Evolutionary conservation across 345 rosid genomes (phyloP).

Genomic region (Combretum micranthum): DNA sequence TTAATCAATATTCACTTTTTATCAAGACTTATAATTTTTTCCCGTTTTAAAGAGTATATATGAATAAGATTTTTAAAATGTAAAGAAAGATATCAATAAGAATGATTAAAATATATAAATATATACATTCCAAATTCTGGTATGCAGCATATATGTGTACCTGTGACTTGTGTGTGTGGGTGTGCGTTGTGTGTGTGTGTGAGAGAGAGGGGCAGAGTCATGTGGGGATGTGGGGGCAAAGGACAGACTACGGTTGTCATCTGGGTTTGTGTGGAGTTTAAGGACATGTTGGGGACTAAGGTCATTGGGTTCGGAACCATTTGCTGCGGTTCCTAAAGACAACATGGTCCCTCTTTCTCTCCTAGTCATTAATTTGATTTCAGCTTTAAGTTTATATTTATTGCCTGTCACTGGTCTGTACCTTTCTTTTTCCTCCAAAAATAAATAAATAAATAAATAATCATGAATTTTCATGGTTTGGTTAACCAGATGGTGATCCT

Average conservation of each 20-base stretch:
- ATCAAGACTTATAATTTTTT: too few relatives aligned
- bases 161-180: not conserved
- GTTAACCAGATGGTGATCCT: too few relatives aligned
- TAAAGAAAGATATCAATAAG: too few relatives aligned
- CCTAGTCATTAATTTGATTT: not conserved
- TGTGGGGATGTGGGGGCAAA: conserved; percentile 5
- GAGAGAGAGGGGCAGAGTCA: not conserved
- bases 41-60: too few relatives aligned
- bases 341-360: conserved; percentile 7
- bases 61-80: too few relatives aligned
- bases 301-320: not conserved
- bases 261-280: not conserved
- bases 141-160: not conserved
- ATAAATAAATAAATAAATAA: too few relatives aligned
- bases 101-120: too few relatives aligned
- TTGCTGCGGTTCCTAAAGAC: conserved; percentile 12
- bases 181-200: not conserved
- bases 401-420: too few relatives aligned
- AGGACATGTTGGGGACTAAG: not conserved
- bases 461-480: too few relatives aligned
- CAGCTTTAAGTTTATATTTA: not conserved
- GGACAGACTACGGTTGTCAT: conserved; percentile 1
- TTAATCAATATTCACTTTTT: too few relatives aligned
- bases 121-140: too few relatives aligned
- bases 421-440: too few relatives aligned